Evolutionary conservation across 495 filamentous ascomycete genomes (phyloP).

Genomic region (Penicillium egyptiacum): DNA sequence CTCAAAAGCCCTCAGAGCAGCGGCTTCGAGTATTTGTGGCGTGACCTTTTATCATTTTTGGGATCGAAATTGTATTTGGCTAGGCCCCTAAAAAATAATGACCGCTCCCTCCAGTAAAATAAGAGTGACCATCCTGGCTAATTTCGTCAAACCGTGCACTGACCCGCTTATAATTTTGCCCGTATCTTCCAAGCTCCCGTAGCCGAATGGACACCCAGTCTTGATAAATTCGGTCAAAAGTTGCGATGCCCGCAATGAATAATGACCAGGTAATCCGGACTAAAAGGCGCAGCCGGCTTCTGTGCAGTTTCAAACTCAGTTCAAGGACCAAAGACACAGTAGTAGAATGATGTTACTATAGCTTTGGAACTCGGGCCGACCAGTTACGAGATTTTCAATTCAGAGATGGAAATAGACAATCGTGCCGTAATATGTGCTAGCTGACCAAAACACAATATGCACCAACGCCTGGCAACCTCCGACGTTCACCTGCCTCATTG

Average conservation of each 20-base stretch:
- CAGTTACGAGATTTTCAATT: too few species aligned
- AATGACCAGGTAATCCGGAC: slow-evolving; percentile 35
- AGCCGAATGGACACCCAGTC: slow-evolving; percentile 40
- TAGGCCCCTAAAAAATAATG: slow-evolving; percentile 2
- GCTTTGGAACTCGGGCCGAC: slow-evolving; percentile 2
- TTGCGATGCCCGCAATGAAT: slow-evolving; percentile 36
- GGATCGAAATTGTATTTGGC: not conserved
- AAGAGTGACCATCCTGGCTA: slow-evolving; percentile 21
- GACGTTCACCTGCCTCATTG: too few species aligned
- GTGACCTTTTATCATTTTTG: too few species aligned
- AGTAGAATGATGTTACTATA: slow-evolving; percentile 15
- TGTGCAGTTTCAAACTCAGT: slow-evolving; percentile 31
- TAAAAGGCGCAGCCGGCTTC: slow-evolving; percentile 30
- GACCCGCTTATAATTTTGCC: slow-evolving; percentile 26
- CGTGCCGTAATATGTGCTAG: slow-evolving; percentile 33
- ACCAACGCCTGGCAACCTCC: too few species aligned
- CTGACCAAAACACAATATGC: too few species aligned
- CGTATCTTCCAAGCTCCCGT: slow-evolving; percentile 33
- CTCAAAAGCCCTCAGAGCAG: too few species aligned
- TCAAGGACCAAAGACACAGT: slow-evolving; percentile 32
- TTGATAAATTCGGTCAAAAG: slow-evolving; percentile 30
- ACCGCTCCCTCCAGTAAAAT: slow-evolving; percentile 10
- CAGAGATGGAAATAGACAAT: too few species aligned
- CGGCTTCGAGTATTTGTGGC: too few species aligned
- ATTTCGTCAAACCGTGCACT: slow-evolving; percentile 32